Percentiles rank a stretch among this genome's conserved stretches.
Conservation (phyloP, 2,329 filamentous ascomycete species). For the Bipolaris sorokiniana region DNA sequence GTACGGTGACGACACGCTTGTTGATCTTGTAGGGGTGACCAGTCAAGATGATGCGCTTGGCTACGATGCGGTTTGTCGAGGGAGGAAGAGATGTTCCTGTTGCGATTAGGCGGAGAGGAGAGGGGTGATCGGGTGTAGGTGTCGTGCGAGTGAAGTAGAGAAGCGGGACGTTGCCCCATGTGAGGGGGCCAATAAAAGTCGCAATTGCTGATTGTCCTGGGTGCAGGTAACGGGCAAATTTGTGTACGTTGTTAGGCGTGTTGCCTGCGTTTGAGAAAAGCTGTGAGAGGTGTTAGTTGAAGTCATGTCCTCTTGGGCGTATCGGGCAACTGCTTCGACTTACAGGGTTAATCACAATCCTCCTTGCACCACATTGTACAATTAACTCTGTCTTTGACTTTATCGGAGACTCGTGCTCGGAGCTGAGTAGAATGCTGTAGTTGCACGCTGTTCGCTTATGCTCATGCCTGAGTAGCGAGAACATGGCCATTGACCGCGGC, state of each 20-base stretch:
- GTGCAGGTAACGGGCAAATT: constrained; percentile 90
- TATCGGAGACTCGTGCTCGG: constrained; percentile 75
- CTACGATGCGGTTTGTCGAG: constrained; percentile 76
- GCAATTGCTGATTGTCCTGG: constrained; percentile 89
- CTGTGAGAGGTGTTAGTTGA: constrained; percentile 14
- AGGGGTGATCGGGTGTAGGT: constrained; percentile 38
- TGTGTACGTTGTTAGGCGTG: constrained; percentile 96
- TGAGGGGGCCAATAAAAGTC: constrained; percentile 86
- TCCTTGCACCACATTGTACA: constrained; percentile 85
- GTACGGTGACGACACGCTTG: constrained; percentile 94
- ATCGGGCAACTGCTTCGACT: constrained; percentile 6
- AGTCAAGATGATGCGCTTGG: constrained; percentile 91
- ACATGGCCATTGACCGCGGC: constrained; percentile 71
- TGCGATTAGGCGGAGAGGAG: constrained; percentile 72
- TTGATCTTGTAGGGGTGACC: constrained; percentile 99
- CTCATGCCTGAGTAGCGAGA: constrained; percentile 90
- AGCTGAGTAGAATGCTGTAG: constrained; percentile 84
- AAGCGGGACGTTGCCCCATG: constrained; percentile 89
- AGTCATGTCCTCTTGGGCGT: neutral
- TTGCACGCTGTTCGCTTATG: constrained; percentile 89
- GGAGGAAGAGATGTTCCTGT: constrained; percentile 88
- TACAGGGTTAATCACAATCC: constrained; percentile 81
- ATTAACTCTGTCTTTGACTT: constrained; percentile 93
- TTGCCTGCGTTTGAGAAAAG: constrained; percentile 88
- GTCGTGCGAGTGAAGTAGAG: constrained; percentile 78